Evolutionary conservation across 495 filamentous ascomycete species (phyloP), one percentile per base, ranked within the genome.

Genomic region (Parathielavia hyrcaniae): DNA sequence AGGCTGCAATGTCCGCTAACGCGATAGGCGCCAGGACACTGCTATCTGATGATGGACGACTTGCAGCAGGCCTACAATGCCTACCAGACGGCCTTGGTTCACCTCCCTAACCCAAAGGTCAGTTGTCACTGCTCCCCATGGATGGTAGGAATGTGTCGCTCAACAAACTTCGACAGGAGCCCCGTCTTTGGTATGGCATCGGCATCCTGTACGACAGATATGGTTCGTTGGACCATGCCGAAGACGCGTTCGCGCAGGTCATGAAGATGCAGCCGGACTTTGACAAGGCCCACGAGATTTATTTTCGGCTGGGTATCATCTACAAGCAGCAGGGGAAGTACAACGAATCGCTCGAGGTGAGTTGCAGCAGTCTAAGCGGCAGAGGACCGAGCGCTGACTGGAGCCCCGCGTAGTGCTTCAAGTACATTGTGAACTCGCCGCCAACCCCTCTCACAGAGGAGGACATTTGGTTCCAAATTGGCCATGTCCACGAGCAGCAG

Each of bases 401-500:
- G 17, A 48, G 26, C 6, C 30, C 8, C 20, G 26, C 32, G 26
- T 44, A 97, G 90, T 99, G 93, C 73, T 99, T 99, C 72, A 90
- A 90, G 72, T 99, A 96, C 69, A 99, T 99, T 58, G 90, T 97
- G 53, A 88, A 83, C 56, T 90, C 96, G 47, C 95, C 93, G 19
- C 93, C 93, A 10, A 82, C 90, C 5, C 93, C 93, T 16, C 73
- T 99, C 70, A 97, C 91, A 1, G 91, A 97, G 68, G 93, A 97
- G 69, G 93, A 99, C 66, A 99, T 99, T 59, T 97, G 92, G 92
- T 99, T 99, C 74, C 93, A 99, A 71, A 97, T 99, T 63, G 93
- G 93, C 23, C 93, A 99, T 71, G 93, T 99, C 48, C 90, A 99
- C 69, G 93, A 99, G 64, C 95, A 97, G 64, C 92, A 97, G 70